phyloP scores from a whole-genome alignment of 2,329 filamentous ascomycete genomes.

The Trematosphaeria pertusa region DNA sequence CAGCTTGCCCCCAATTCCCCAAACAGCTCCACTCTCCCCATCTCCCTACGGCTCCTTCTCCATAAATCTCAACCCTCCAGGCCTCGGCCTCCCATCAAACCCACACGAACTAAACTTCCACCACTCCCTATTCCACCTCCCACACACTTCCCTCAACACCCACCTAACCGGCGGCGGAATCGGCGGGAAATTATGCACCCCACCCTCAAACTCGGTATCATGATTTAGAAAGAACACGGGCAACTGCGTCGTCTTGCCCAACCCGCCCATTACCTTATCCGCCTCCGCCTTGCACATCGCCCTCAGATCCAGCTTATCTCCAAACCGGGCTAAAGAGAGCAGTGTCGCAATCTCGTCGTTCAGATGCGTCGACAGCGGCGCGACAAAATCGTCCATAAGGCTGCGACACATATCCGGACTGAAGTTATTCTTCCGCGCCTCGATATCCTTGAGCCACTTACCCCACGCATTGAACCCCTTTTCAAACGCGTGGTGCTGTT shows the following conservation, averaged over 20 bases:
- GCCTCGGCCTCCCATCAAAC: constrained; percentile 18
- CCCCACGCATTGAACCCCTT: constrained; percentile 60
- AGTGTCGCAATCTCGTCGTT: constrained; percentile 34
- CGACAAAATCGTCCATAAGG: constrained; percentile 40
- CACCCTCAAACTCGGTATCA: constrained; percentile 24
- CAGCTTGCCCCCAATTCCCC: too few relatives aligned
- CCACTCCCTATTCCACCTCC: constrained; percentile 58
- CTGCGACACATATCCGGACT: constrained; percentile 20
- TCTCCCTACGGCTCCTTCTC: neutral
- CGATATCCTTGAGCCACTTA: constrained; percentile 57
- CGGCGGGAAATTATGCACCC: constrained; percentile 18
- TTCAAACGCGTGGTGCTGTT: constrained; percentile 64
- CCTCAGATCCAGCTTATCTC: constrained; percentile 25
- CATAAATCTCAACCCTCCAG: constrained; percentile 16
- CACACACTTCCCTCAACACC: constrained; percentile 69
- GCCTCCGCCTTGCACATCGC: constrained; percentile 28
- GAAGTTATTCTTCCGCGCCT: constrained; percentile 19
- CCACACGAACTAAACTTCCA: constrained; percentile 28
- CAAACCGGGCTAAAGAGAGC: constrained; percentile 27
- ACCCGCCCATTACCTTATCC: constrained; percentile 24
- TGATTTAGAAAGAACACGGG: constrained; percentile 22
- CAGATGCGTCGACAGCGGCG: constrained; percentile 30
- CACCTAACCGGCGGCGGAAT: constrained; percentile 66
- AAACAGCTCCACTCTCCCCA: too few relatives aligned
- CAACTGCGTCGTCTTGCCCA: constrained; percentile 16